Evolutionary conservation across 108 stramenopile species (phyloP).

Genomic region (Stephanodiscus minutulus): DNA sequence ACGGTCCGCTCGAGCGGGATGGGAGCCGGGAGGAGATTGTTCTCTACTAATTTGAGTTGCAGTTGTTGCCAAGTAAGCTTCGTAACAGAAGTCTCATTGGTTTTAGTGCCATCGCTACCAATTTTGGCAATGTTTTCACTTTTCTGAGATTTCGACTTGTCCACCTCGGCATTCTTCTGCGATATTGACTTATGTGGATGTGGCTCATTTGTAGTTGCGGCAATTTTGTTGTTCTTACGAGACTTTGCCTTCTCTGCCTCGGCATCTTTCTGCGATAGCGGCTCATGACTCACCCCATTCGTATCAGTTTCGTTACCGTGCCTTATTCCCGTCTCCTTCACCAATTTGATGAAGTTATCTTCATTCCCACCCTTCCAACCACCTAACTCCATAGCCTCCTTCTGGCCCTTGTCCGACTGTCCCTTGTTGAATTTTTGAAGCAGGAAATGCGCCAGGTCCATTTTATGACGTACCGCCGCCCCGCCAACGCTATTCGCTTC

Average conservation of each 20-base stretch:
- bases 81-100: not conserved
- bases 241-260: too few relatives aligned
- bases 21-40: constrained; percentile 30
- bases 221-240: too few relatives aligned
- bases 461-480: constrained; percentile 36
- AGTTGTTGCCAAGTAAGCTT: constrained; percentile 25
- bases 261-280: too few relatives aligned
- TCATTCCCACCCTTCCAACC: constrained; percentile 38
- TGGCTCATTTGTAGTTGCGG: too few relatives aligned
- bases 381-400: constrained; percentile 22
- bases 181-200: too few relatives aligned
- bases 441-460: constrained; percentile 38
- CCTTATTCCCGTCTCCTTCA: constrained; percentile 6
- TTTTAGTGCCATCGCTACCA: not conserved
- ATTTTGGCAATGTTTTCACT: too few relatives aligned
- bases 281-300: not conserved
- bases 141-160: too few relatives aligned
- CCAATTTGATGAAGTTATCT: constrained; percentile 28
- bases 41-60: constrained; percentile 20
- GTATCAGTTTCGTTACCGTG: not conserved
- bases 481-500: constrained; percentile 27
- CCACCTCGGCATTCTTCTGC: too few relatives aligned
- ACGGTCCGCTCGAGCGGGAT: constrained; percentile 38
- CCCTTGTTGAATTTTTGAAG: constrained; percentile 21
- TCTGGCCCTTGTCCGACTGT: constrained; percentile 12